Percentiles rank a stretch among this genome's conserved stretches.
Evolutionary conservation across 2,329 filamentous ascomycete species (phyloP).

Genomic region (Aspergillus aculeatus): DNA sequence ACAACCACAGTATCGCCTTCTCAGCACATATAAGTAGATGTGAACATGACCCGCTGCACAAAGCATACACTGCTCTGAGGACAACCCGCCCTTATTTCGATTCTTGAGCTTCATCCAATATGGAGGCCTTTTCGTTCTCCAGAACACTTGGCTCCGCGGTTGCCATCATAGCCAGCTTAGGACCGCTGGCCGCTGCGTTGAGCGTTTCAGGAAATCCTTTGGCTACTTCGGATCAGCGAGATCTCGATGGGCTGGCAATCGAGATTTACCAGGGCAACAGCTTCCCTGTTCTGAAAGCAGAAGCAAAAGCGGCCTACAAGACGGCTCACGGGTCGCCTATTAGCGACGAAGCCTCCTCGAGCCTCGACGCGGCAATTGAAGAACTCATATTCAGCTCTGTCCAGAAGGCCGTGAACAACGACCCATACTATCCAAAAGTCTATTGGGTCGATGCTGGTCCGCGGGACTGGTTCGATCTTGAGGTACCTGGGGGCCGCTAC

Average conservation of each 20-base stretch:
- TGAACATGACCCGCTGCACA: too few species aligned
- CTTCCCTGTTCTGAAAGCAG: not conserved
- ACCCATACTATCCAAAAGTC: slow-evolving; percentile 2
- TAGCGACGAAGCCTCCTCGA: slow-evolving; percentile 1
- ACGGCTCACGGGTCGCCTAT: slow-evolving; percentile 1
- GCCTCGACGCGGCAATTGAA: slow-evolving; percentile 3
- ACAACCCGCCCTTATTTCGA: too few species aligned
- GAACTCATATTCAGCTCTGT: slow-evolving; percentile 1
- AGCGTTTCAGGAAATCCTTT: not conserved
- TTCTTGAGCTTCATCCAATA: not conserved
- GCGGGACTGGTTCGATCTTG: slow-evolving; percentile 1
- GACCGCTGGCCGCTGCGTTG: not conserved
- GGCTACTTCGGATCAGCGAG: not conserved
- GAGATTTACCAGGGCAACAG: not conserved
- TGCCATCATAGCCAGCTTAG: not conserved
- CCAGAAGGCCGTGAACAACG: slow-evolving; percentile 3
- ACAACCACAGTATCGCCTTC: too few species aligned
- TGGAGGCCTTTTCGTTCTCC: not conserved
- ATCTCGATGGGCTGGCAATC: not conserved
- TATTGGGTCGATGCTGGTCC: slow-evolving; percentile 3
- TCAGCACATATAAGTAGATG: too few species aligned
- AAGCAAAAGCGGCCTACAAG: slow-evolving; percentile 2
- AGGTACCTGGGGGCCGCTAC: slow-evolving; percentile 1
- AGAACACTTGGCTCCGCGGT: not conserved
- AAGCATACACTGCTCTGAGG: too few species aligned